Evolutionary conservation across 495 filamentous ascomycete genomes (phyloP).

Genomic region (Hypoxylon crocopeplum): DNA sequence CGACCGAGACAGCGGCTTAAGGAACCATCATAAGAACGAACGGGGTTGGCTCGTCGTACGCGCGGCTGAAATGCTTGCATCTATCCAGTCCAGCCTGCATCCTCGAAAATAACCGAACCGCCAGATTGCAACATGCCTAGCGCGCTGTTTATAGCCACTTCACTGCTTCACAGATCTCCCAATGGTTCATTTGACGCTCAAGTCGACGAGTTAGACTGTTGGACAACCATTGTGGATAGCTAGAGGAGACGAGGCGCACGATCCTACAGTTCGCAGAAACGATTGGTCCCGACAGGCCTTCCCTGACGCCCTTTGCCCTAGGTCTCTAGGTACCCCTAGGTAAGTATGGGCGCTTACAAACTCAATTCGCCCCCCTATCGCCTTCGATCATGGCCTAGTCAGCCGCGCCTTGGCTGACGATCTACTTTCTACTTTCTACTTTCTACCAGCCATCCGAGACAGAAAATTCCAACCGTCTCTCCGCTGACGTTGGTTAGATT

Average conservation of each 20-base stretch:
- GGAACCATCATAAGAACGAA: no score
- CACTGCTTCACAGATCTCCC: slow-evolving; percentile 5
- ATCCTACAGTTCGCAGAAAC: slow-evolving; percentile 20
- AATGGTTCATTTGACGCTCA: slow-evolving; percentile 26
- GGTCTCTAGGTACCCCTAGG: not conserved
- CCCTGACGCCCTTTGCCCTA: not conserved
- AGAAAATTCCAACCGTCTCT: slow-evolving; percentile 5
- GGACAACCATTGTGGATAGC: not conserved
- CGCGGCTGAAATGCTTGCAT: slow-evolving; percentile 19
- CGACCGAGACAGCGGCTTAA: slow-evolving; percentile 3
- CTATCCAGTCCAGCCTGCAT: no score
- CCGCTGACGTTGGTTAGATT: slow-evolving; percentile 27
- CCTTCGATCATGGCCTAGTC: slow-evolving; percentile 3
- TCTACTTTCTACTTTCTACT: not conserved
- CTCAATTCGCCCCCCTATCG: not conserved
- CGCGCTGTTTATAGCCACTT: not conserved
- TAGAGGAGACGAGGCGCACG: not conserved
- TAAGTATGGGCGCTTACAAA: slow-evolving; percentile 27
- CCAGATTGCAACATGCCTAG: slow-evolving; percentile 8
- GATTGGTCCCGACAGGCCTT: slow-evolving; percentile 21
- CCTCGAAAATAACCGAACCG: slow-evolving; percentile 17
- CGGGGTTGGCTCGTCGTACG: not conserved
- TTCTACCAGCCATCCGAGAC: slow-evolving; percentile 20
- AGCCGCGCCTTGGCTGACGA: slow-evolving; percentile 29
- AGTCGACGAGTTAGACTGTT: slow-evolving; percentile 8